These are phyloP conservation scores for Entamoeba dispar DNA, from an alignment of 208 protist genomes.

Conservation along the genomic window DNA sequence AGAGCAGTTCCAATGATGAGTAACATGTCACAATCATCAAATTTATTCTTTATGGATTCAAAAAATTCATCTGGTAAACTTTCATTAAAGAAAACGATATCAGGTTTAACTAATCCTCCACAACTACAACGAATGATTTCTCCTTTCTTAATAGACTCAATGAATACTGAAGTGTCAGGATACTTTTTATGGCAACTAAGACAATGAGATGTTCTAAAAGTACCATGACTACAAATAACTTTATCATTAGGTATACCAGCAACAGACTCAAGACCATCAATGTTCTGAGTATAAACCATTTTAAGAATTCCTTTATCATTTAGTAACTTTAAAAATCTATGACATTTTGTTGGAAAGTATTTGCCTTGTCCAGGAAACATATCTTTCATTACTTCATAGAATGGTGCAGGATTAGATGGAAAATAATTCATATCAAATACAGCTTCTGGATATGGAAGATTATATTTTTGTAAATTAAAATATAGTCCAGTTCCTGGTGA, in stretches of 20 bases:
- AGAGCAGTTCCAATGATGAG: neutral
- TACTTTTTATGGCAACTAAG: neutral
- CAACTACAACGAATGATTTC: neutral
- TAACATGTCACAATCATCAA: neutral
- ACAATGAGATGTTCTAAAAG: conserved; percentile 8
- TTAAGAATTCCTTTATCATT: conserved; percentile 12
- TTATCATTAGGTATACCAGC: conserved; percentile 18
- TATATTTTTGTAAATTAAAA: conserved; percentile 23
- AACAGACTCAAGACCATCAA: conserved; percentile 27
- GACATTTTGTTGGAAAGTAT: conserved; percentile 20
- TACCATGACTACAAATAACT: conserved; percentile 24
- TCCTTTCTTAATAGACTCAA: neutral
- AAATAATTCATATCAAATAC: conserved; percentile 32
- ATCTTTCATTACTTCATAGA: conserved; percentile 12
- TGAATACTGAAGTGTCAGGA: neutral
- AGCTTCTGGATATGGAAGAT: conserved; percentile 16
- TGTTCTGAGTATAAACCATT: conserved; percentile 35
- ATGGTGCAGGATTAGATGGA: conserved; percentile 11
- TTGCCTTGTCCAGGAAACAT: conserved; percentile 11
- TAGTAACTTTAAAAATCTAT: conserved; percentile 25
- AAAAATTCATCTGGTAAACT: conserved; percentile 7
- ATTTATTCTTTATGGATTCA: neutral
- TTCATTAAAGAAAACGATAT: conserved; percentile 50
- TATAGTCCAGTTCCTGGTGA: conserved; percentile 29
- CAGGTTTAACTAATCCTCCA: conserved; percentile 21